phyloP scores from a whole-genome alignment of 2,329 filamentous ascomycete species.

The Nothopassalora personata region DNA sequence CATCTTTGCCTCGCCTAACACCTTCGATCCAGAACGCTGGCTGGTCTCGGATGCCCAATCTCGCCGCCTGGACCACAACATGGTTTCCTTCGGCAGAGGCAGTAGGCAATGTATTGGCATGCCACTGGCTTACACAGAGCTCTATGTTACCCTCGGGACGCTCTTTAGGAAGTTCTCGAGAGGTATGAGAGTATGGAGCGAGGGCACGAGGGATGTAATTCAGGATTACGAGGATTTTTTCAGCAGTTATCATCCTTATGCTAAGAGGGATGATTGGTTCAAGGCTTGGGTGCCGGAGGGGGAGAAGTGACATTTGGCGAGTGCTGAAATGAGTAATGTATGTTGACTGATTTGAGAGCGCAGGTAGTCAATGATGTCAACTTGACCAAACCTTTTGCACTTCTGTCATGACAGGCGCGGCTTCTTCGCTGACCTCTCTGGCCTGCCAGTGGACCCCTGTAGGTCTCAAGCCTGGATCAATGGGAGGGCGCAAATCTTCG shows the following conservation, averaged over 20 bases:
- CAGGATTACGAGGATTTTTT: conserved; percentile 32
- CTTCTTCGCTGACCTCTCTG: too few species aligned
- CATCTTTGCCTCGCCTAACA: conserved; percentile 32
- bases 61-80: conserved; percentile 24
- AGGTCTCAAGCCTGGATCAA: too few species aligned
- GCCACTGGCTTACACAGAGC: conserved; percentile 34
- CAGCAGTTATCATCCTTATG: conserved; percentile 6
- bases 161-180: conserved; percentile 28
- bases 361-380: background rate
- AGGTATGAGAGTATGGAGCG: conserved; percentile 4
- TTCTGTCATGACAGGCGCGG: too few species aligned
- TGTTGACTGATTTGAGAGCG: background rate
- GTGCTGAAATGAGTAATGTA: background rate
- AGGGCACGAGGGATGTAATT: conserved; percentile 23
- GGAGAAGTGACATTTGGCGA: background rate
- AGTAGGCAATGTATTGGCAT: conserved; percentile 35
- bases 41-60: conserved; percentile 12
- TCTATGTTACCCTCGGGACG: conserved; percentile 32
- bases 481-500: too few species aligned
- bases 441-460: too few species aligned
- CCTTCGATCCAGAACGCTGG: conserved; percentile 38
- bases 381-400: too few species aligned
- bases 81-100: conserved; percentile 36
- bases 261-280: background rate
- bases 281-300: background rate